Evolutionary conservation across 75 land plant genomes (phyloP).

Genomic region (Pseudotsuga menziesii): DNA sequence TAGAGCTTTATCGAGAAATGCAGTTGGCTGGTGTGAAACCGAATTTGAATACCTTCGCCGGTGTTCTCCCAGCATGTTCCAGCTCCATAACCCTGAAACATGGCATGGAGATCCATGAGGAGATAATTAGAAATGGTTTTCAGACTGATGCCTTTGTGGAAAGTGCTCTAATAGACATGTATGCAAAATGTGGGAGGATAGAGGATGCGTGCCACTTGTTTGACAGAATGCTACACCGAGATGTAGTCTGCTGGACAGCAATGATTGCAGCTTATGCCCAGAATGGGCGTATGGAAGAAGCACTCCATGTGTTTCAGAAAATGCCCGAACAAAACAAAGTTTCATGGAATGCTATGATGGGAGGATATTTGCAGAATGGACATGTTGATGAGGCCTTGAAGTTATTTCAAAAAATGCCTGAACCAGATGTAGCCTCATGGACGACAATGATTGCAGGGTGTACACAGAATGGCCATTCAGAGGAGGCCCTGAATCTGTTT

Average conservation of each 20-base stretch:
- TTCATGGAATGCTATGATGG: no score
- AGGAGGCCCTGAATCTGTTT: slow-evolving; percentile 19
- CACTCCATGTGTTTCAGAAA: slow-evolving; percentile 30
- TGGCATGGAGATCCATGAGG: slow-evolving; percentile 51
- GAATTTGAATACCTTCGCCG: slow-evolving; percentile 38
- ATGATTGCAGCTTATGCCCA: slow-evolving; percentile 63
- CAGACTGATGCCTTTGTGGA: slow-evolving; percentile 39
- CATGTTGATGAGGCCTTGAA: background rate
- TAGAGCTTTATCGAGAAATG: slow-evolving; percentile 44
- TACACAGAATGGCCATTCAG: slow-evolving; percentile 16
- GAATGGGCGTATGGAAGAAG: slow-evolving; percentile 42
- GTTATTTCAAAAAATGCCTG: no score
- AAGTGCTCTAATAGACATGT: slow-evolving; percentile 64
- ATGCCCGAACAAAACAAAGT: slow-evolving; percentile 27
- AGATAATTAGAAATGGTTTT: slow-evolving; percentile 33
- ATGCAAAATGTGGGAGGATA: slow-evolving; percentile 60
- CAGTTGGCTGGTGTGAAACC: slow-evolving; percentile 9
- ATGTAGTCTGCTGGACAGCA: slow-evolving; percentile 60
- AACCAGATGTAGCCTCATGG: background rate
- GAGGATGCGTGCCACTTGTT: slow-evolving; percentile 41
- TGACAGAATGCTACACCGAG: slow-evolving; percentile 32
- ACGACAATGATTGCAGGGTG: slow-evolving; percentile 12
- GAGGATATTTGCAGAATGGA: no score
- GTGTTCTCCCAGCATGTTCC: slow-evolving; percentile 52
- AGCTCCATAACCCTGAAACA: slow-evolving; percentile 20